Percentiles rank a stretch among this genome's conserved stretches.
Conservation (phyloP, 1,139 yeast genomes). For the Taphrina pruni region DNA sequence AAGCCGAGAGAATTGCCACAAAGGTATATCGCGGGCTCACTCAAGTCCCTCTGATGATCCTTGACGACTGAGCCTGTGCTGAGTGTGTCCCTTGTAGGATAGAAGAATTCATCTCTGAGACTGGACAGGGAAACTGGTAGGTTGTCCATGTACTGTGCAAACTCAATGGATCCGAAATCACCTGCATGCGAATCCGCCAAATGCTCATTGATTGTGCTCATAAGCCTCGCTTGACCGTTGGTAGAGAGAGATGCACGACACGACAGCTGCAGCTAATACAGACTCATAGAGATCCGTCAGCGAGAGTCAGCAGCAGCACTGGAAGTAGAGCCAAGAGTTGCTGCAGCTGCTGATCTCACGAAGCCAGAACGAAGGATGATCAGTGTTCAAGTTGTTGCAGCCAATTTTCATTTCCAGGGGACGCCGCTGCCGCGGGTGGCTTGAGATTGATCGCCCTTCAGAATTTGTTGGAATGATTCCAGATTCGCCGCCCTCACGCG, state of each 20-base stretch:
- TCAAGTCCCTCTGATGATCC: background rate
- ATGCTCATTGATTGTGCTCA: conserved; percentile 20
- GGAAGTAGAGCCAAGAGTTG: too few species aligned
- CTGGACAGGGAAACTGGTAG: conserved; percentile 13
- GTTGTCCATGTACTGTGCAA: conserved; percentile 27
- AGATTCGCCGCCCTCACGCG: background rate
- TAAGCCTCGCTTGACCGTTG: background rate
- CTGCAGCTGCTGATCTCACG: too few species aligned
- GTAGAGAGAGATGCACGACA: too few species aligned
- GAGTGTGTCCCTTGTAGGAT: conserved; percentile 20
- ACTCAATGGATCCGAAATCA: conserved; percentile 7
- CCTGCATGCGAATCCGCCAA: conserved; percentile 5
- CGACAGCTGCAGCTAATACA: too few species aligned
- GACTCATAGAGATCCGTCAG: too few species aligned
- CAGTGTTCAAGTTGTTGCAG: background rate
- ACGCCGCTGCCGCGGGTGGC: background rate
- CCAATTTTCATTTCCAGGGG: background rate
- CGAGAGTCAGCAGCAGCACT: too few species aligned
- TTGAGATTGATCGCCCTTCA: conserved; percentile 16
- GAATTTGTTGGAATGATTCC: conserved; percentile 3
- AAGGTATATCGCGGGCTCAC: conserved; percentile 58
- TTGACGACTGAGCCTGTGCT: background rate
- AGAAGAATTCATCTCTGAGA: conserved; percentile 10
- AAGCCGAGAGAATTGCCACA: conserved; percentile 93
- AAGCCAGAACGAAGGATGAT: too few species aligned